Percentiles rank a stretch among this genome's conserved stretches.
phyloP scores from a whole-genome alignment of 768 basidiomycete species.

The Collybia mongolica region DNA sequence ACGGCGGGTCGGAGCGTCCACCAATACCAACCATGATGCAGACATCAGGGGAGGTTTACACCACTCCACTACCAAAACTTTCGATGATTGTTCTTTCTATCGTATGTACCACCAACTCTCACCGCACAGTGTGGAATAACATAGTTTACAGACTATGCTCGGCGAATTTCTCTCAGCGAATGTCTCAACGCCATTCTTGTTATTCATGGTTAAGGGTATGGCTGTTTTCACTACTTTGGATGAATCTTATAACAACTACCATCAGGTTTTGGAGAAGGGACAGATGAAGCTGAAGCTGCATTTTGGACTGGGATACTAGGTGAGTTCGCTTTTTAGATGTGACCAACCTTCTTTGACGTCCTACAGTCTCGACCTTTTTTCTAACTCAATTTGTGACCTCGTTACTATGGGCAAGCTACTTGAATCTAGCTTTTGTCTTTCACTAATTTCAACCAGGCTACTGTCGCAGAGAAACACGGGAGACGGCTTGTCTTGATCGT shows the following conservation, averaged over 20 bases:
- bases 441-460: slow-evolving; percentile 50
- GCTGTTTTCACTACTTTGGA: slow-evolving; percentile 1
- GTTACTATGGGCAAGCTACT: slow-evolving; percentile 71
- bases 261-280: slow-evolving; percentile 65
- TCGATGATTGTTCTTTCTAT: slow-evolving; percentile 94
- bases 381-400: slow-evolving; percentile 95
- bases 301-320: slow-evolving; percentile 88
- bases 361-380: slow-evolving; percentile 79
- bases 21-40: slow-evolving; percentile 78
- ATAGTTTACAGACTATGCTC: slow-evolving; percentile 71
- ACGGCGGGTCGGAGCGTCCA: slow-evolving; percentile 44
- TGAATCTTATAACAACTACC: slow-evolving; percentile 1
- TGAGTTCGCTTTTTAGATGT: slow-evolving; percentile 26
- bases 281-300: slow-evolving; percentile 83
- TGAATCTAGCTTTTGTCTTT: too few relatives aligned
- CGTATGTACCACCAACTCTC: slow-evolving; percentile 35
- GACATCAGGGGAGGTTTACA: slow-evolving; percentile 55
- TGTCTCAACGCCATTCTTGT: slow-evolving; percentile 85
- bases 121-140: background rate
- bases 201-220: slow-evolving; percentile 92
- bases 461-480: slow-evolving; percentile 92
- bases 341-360: slow-evolving; percentile 11
- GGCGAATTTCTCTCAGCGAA: slow-evolving; percentile 95
- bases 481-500: slow-evolving; percentile 80
- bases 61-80: slow-evolving; percentile 81